Evolutionary conservation across 1,139 yeast genomes (phyloP), one percentile per base, ranked within the genome.

Genomic region (Wickerhamiella infanticola): DNA sequence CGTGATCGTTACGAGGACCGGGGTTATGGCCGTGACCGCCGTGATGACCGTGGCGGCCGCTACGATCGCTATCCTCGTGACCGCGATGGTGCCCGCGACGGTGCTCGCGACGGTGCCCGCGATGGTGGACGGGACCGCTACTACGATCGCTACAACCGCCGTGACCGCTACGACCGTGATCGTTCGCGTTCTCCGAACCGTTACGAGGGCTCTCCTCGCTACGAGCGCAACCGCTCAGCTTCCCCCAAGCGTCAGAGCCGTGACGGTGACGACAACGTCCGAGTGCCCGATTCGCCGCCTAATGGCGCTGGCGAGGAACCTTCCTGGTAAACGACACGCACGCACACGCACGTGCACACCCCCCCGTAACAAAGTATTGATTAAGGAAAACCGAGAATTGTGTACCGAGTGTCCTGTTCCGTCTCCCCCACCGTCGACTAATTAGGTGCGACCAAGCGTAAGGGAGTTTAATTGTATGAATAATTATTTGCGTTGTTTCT

Each of bases 181-280:
- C 47, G 59, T 11, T 54, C 53, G 37, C 54, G 55, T 8, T 50
- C 54, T 27, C 54, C 41, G 9, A 13, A 25, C 24, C 45, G 45
- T 39, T 35, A 11, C 39, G 31, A 25, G 33, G 35, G 23, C 42
- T 37, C 54, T 39, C 51, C 54, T 23, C 47, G 40, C 40, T 38
- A 38, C 33, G 40, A 38, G 31, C 40, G 40, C 8, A 26, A 24
- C 29, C 33, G 11, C 8, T 38, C 40, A 8, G 31, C 40, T 23
- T 24, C 41, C 18, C 40, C 40, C 13, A 9, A n/a, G 6, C 40
- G 26, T 11, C 18, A 18, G 18, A n/a, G 31, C 9, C 40, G 26
- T 11, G 26, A 18, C 31, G 29, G 31, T 4, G 24, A 11, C 11
- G 41, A 4, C 6, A 11, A 9, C 7, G 41, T 24, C 7, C 18